These are phyloP conservation scores for Tuber microsphaerosporum DNA, from an alignment of 495 filamentous ascomycete genomes.

Conservation along the genomic window DNA sequence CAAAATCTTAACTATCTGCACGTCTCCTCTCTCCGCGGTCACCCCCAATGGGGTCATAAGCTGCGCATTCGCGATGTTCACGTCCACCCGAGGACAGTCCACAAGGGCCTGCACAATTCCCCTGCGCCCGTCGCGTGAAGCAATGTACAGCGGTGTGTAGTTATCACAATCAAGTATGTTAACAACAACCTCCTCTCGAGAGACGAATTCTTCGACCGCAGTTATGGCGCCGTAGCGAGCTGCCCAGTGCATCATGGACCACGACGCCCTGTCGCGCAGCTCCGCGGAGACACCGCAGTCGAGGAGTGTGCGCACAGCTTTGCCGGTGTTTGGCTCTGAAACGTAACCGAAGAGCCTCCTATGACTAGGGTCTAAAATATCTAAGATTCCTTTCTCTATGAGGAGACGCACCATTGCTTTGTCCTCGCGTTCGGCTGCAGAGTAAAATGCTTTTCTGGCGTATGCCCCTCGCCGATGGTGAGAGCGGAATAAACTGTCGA, in stretches of 20 bases:
- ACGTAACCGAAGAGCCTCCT: not conserved
- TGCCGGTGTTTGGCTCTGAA: not conserved
- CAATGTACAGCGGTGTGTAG: not conserved
- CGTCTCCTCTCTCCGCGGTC: not conserved
- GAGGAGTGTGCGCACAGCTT: not conserved
- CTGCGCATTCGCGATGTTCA: not conserved
- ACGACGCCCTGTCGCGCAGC: not conserved
- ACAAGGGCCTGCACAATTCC: not conserved
- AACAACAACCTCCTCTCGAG: not conserved
- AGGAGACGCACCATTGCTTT: slow-evolving; percentile 24
- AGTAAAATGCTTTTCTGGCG: slow-evolving; percentile 19
- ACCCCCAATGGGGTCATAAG: not conserved
- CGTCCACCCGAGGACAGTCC: not conserved
- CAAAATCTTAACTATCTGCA: not conserved
- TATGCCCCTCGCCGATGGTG: slow-evolving; percentile 4
- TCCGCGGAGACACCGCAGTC: not conserved
- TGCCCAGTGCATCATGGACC: not conserved
- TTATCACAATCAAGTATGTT: not conserved
- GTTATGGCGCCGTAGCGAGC: not conserved
- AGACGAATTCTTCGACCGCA: not conserved
- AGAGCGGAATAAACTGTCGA: slow-evolving; percentile 6
- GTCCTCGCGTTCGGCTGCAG: slow-evolving; percentile 14
- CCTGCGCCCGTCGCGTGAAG: not conserved
- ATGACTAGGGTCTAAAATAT: not conserved
- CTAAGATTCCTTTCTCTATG: slow-evolving; percentile 19